These are phyloP conservation scores for Fusarium drepaniforme DNA, from an alignment of 2,329 filamentous ascomycete species.

Conservation along the genomic window DNA sequence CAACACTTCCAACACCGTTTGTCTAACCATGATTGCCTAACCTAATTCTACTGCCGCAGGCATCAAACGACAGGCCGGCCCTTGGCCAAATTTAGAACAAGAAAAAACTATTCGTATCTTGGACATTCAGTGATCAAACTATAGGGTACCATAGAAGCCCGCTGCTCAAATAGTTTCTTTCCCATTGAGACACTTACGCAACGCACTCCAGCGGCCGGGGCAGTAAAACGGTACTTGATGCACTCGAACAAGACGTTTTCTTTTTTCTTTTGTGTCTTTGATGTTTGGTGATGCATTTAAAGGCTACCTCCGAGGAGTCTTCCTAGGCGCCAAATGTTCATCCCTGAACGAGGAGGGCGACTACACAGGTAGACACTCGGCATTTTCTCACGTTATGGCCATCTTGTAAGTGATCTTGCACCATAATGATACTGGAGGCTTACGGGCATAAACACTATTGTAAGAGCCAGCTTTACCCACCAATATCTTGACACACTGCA, in stretches of 20 bases:
- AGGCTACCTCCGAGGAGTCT: neutral
- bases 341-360: neutral
- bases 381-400: neutral
- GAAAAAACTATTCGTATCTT: too few species aligned
- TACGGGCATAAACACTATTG: neutral
- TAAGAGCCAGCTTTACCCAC: accelerated
- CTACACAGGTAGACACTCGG: neutral
- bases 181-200: neutral
- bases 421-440: neutral
- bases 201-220: neutral
- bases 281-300: neutral
- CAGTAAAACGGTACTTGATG: too few species aligned
- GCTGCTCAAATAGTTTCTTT: neutral
- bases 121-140: neutral
- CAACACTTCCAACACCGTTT: too few species aligned
- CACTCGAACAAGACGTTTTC: neutral
- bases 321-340: neutral
- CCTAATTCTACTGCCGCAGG: too few species aligned
- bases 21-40: too few species aligned
- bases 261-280: neutral
- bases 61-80: too few species aligned
- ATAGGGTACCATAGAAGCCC: neutral
- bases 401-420: neutral
- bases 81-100: too few species aligned
- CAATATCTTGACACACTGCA: neutral